Conservation (phyloP, 768 basidiomycete species). For the Astraeus odoratus region DNA sequence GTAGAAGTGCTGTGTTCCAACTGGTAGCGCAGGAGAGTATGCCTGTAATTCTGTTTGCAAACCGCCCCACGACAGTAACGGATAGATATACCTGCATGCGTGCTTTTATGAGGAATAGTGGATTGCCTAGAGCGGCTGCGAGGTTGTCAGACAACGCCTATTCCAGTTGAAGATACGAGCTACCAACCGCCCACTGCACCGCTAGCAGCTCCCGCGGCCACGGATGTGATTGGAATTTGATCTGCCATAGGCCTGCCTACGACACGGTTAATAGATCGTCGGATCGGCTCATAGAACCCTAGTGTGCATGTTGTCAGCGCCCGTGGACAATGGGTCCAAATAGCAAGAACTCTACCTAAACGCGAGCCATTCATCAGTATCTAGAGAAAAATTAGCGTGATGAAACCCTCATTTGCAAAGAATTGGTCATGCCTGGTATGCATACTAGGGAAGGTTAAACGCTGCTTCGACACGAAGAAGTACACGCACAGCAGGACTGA, state of each 20-base stretch:
- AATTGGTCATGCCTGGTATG: slow-evolving; percentile 66
- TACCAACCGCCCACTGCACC: slow-evolving; percentile 80
- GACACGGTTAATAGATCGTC: slow-evolving; percentile 59
- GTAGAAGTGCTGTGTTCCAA: slow-evolving; percentile 93
- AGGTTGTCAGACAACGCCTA: slow-evolving; percentile 1
- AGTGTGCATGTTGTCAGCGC: slow-evolving; percentile 9
- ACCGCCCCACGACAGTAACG: neutral
- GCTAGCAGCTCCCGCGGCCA: slow-evolving; percentile 82
- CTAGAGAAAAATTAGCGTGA: slow-evolving; percentile 33
- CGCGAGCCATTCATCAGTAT: slow-evolving; percentile 89
- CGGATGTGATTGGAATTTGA: slow-evolving; percentile 68
- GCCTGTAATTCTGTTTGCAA: slow-evolving; percentile 43
- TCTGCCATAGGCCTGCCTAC: slow-evolving; percentile 58
- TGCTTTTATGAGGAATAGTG: slow-evolving; percentile 92
- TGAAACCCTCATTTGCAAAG: neutral
- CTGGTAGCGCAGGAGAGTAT: slow-evolving; percentile 89
- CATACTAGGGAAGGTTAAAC: slow-evolving; percentile 50
- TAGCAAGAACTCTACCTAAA: slow-evolving; percentile 46
- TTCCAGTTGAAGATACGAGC: neutral
- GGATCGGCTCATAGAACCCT: slow-evolving; percentile 97
- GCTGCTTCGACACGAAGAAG: neutral
- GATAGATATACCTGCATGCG: slow-evolving; percentile 73
- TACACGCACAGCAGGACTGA: slow-evolving; percentile 72
- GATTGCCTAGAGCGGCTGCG: slow-evolving; percentile 74
- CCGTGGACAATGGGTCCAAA: neutral